A percentile compares a stretch with the other conserved stretches of the same genome.
These are phyloP conservation scores for Mariannaea elegans DNA, from an alignment of 2,329 filamentous ascomycete genomes.

Conservation along the genomic window DNA sequence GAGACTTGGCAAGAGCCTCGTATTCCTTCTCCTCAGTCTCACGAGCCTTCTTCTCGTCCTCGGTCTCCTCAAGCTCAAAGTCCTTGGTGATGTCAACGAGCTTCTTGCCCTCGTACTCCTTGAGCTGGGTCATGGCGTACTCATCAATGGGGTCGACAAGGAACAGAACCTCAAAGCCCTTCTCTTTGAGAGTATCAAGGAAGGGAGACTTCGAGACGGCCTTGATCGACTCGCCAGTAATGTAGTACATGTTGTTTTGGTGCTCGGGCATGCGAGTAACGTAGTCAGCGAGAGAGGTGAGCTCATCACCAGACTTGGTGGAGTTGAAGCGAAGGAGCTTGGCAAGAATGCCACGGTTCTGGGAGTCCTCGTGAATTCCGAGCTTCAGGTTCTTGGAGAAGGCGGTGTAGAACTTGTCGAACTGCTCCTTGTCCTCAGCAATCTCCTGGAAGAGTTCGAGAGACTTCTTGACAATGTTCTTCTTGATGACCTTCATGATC, in stretches of 20 bases:
- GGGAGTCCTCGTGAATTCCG: slow-evolving; percentile 98
- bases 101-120: slow-evolving; percentile 99
- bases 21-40: slow-evolving; percentile 99
- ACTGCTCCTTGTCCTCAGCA: slow-evolving; percentile 99
- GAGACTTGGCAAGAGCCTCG: slow-evolving; percentile 91
- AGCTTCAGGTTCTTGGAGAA: slow-evolving; percentile 99
- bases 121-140: slow-evolving; percentile 99
- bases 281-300: slow-evolving; percentile 95
- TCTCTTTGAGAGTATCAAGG: slow-evolving; percentile 97
- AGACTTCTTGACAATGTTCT: slow-evolving; percentile 99
- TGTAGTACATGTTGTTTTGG: slow-evolving; percentile 99
- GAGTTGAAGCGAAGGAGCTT: slow-evolving; percentile 99
- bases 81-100: slow-evolving; percentile 99
- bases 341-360: slow-evolving; percentile 92
- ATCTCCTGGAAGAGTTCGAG: slow-evolving; percentile 99
- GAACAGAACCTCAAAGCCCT: slow-evolving; percentile 99
- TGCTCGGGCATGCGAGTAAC: slow-evolving; percentile 99
- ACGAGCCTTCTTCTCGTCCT: slow-evolving; percentile 97
- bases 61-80: slow-evolving; percentile 99
- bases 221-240: slow-evolving; percentile 99
- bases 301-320: slow-evolving; percentile 97
- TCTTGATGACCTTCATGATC: slow-evolving; percentile 99
- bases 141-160: slow-evolving; percentile 99
- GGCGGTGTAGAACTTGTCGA: slow-evolving; percentile 99
- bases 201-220: slow-evolving; percentile 98